Evolutionary conservation across 345 rosid genomes (phyloP), one percentile per base, ranked within the genome.

Genomic region (Bruguiera sexangula): DNA sequence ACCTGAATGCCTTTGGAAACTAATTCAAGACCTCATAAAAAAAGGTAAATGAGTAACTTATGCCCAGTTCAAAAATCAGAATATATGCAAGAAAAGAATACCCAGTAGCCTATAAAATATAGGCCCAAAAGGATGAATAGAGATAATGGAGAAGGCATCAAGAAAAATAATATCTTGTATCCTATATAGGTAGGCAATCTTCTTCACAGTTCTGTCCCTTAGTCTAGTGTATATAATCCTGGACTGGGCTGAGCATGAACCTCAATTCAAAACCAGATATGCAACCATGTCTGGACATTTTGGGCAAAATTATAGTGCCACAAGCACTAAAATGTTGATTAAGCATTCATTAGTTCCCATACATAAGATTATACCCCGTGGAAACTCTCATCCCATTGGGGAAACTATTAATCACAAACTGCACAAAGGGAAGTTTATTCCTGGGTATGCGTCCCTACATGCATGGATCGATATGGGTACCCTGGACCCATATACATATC

Each of bases 1-100:
- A 69, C 71, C 58, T 80, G 74, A 69, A 77, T 73, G 64, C 78
- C 90, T 72, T 81, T 89, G 59, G 88, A 83, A 59, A 88, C 97
- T 89, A 85, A 69, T 68, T 68, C 46, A 75, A 53, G 64, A 60
- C 50, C 52, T 43, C 74, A 79, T 43, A 48, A 6, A 59, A 29
- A 62, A 16, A 5, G 27, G 32, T 20, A 62, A 62, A 27, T 13
- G 26, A 46, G 50, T 43, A 43, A 43, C 50, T 11, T 43, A 43
- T 43, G 50, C 18, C 18, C 50, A 10, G 48, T 11, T 9, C 48
- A 43, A 43, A 29, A 5, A 27, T 56, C 60, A 26, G 20, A 4
- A 43, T 24, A 54, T 8, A n/a, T 21, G 20, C 2, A 22, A n/a
- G 30, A 20, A 53, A 5, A 51, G 10, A 13, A 10, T 8, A 21